Base-by-base conservation (phyloP, 2,329 filamentous ascomycete species). In the Epichloe scottii region DNA sequence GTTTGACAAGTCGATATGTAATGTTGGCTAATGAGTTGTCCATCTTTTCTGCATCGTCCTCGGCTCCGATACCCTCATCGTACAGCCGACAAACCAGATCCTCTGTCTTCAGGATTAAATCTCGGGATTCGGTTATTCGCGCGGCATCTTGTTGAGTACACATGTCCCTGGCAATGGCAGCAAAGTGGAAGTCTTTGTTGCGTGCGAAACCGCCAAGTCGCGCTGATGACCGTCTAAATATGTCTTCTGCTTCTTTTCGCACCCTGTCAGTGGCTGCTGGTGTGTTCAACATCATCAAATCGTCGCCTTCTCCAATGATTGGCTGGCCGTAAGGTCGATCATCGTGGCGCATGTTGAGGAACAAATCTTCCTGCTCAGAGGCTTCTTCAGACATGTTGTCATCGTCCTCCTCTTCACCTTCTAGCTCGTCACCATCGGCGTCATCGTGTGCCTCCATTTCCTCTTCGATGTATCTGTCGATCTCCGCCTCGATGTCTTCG, bases 81-180 rank as follows among this genome's bases (percentile, higher is more conserved):
- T 87, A 87, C 17, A 90, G 70, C 49, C 73, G 73, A 47, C 75
- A 74, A 39, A 95, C 70, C 40, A 88, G 68, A 39, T 80, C 75
- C 63, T 96, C 90, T 11, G 87, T 94, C 46, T 79, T 74, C 35
- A 94, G 68, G 44, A 96, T 80, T 19, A 95, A 66, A 44, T 82
- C 75, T 54, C 84, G 80, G 1, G 82, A 71, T 66, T 96, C 91
- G 4, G 74, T 73, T 44, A 94, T 71, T 17, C 68, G 60, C 1
- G 85, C 79, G 35, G 77, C 71, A 37, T 76, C 76, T 63, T 79
- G 63, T 65, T 71, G 64, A 5, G 52, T 63, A 72, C 83, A 81
- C 10, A 90, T 67, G 54, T 84, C 82, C 62, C 84, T 86, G 33
- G 87, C 87, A 53, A 95, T 80, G 6, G 77, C 71, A 4, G 81